phyloP scores from a whole-genome alignment of 495 filamentous ascomycete genomes.

The Glonium stellatum region DNA sequence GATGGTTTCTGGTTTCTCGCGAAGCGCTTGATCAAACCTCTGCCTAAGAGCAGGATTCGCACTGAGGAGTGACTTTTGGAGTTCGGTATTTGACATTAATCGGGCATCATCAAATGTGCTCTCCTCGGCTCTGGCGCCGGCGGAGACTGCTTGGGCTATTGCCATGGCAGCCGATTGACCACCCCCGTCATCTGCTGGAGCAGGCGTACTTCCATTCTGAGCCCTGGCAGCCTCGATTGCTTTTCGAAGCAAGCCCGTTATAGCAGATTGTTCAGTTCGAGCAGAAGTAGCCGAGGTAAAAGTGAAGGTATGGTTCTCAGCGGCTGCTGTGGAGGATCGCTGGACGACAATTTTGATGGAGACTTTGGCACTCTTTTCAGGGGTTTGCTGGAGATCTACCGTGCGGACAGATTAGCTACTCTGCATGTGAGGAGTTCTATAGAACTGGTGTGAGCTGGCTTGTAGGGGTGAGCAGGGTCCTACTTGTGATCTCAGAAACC shows the following conservation, averaged over 20 bases:
- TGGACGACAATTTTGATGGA: conserved; percentile 83
- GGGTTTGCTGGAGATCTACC: conserved; percentile 84
- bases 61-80: conserved; percentile 81
- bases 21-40: conserved; percentile 73
- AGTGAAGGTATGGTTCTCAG: conserved; percentile 71
- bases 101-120: conserved; percentile 69
- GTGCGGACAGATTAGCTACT: background rate
- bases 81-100: conserved; percentile 62
- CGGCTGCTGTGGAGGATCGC: conserved; percentile 46
- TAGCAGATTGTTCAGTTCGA: conserved; percentile 70
- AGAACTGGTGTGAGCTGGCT: background rate
- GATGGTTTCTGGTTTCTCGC: conserved; percentile 73
- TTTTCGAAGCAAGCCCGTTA: conserved; percentile 73
- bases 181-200: conserved; percentile 39
- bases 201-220: conserved; percentile 34
- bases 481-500: conserved; percentile 59
- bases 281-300: conserved; percentile 75
- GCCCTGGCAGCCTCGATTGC: conserved; percentile 65
- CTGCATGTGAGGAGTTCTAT: background rate
- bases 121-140: conserved; percentile 41
- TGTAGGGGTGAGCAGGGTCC: background rate
- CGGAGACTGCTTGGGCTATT: conserved; percentile 48
- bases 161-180: conserved; percentile 49
- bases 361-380: conserved; percentile 71
- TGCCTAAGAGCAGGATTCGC: conserved; percentile 62